phyloP scores from a whole-genome alignment of 2,329 filamentous ascomycete genomes.

The Bipolaris victoriae region DNA sequence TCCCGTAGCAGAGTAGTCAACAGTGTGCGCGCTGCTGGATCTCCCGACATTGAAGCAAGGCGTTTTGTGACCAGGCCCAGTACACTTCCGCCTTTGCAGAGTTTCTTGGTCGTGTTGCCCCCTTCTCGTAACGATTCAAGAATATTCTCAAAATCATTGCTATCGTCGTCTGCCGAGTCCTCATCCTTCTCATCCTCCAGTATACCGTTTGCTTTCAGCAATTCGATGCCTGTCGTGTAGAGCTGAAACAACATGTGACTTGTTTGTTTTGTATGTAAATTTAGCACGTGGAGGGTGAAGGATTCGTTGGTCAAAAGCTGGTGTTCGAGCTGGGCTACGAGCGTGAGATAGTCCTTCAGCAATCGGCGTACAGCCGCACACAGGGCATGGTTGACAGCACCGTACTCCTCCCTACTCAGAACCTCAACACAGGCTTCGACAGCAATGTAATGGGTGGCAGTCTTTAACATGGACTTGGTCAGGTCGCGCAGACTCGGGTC shows the following conservation, averaged over 20 bases:
- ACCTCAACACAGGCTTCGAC: slow-evolving; percentile 93
- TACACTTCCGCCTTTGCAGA: slow-evolving; percentile 97
- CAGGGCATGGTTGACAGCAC: slow-evolving; percentile 91
- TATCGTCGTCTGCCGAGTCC: slow-evolving; percentile 73
- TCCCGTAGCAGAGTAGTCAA: slow-evolving; percentile 84
- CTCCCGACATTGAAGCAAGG: slow-evolving; percentile 88
- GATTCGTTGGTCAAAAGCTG: slow-evolving; percentile 86
- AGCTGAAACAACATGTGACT: slow-evolving; percentile 90
- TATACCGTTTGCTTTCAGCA: slow-evolving; percentile 85
- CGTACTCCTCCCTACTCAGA: slow-evolving; percentile 90
- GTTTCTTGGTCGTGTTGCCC: slow-evolving; percentile 84
- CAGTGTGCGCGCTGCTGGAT: slow-evolving; percentile 82
- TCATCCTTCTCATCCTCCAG: slow-evolving; percentile 74
- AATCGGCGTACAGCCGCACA: slow-evolving; percentile 93
- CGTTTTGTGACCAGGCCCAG: slow-evolving; percentile 84
- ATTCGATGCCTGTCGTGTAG: slow-evolving; percentile 77
- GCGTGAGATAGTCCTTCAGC: slow-evolving; percentile 89
- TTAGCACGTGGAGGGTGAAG: slow-evolving; percentile 92
- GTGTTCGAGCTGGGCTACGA: slow-evolving; percentile 91
- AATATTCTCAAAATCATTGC: slow-evolving; percentile 89
- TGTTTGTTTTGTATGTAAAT: slow-evolving; percentile 88
- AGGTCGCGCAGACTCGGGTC: slow-evolving; percentile 92
- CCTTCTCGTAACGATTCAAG: slow-evolving; percentile 87
- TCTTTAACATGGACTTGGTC: slow-evolving; percentile 85
- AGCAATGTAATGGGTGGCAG: slow-evolving; percentile 91